Evolutionary conservation across 2,329 filamentous ascomycete genomes (phyloP).

Genomic region (Talaromyces verruculosus): DNA sequence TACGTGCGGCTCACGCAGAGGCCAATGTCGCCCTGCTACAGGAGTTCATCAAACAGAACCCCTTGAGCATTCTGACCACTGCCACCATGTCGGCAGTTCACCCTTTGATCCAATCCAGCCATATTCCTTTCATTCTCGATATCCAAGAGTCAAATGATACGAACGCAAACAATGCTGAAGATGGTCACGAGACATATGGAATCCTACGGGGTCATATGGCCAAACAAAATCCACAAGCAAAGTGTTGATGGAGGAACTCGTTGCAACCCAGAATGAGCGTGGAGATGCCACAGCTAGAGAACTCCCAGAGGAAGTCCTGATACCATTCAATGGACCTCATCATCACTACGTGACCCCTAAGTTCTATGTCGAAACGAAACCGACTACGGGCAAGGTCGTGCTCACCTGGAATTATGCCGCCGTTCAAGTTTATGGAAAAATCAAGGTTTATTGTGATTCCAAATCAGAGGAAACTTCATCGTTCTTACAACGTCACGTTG

Average conservation of each 20-base stretch:
- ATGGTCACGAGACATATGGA: slow-evolving; percentile 35
- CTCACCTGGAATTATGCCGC: slow-evolving; percentile 71
- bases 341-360: slow-evolving; percentile 69
- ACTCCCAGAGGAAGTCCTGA: slow-evolving; percentile 55
- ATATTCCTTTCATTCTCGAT: slow-evolving; percentile 63
- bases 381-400: slow-evolving; percentile 63
- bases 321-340: slow-evolving; percentile 60
- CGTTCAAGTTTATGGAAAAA: slow-evolving; percentile 62
- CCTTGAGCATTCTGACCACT: slow-evolving; percentile 64
- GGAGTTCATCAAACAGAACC: slow-evolving; percentile 59
- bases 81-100: slow-evolving; percentile 54
- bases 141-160: slow-evolving; percentile 36
- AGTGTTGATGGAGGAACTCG: slow-evolving; percentile 54
- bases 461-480: slow-evolving; percentile 45
- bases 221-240: slow-evolving; percentile 62
- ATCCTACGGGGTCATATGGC: slow-evolving; percentile 63
- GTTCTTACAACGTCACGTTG: slow-evolving; percentile 55
- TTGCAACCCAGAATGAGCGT: slow-evolving; percentile 32
- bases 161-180: slow-evolving; percentile 31
- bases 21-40: slow-evolving; percentile 51
- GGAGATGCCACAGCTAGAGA: slow-evolving; percentile 27
- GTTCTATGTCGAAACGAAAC: slow-evolving; percentile 67
- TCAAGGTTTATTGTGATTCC: slow-evolving; percentile 55
- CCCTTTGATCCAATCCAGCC: slow-evolving; percentile 58
- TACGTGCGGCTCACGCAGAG: slow-evolving; percentile 57